Conservation (phyloP, 2,329 filamentous ascomycete genomes). For the Elsinoe perseae region DNA sequence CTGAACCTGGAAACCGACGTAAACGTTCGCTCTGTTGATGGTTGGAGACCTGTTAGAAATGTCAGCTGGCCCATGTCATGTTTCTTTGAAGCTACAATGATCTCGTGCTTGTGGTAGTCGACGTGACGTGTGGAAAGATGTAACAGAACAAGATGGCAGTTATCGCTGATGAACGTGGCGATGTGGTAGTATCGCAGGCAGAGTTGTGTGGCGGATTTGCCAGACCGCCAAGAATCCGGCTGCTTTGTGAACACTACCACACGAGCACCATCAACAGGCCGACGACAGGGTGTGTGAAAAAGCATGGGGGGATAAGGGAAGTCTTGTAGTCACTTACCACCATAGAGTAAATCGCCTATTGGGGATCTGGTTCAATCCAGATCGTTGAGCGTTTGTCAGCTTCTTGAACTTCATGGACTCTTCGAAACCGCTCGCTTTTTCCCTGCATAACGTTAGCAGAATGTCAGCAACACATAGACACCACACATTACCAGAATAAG, state of each 20-base stretch:
- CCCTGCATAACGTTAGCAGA: conserved; percentile 21
- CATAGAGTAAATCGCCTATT: conserved; percentile 97
- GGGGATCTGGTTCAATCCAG: conserved; percentile 95
- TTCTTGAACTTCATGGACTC: conserved; percentile 96
- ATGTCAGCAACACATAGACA: conserved; percentile 40
- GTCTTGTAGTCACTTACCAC: conserved; percentile 53
- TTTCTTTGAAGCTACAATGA: too few relatives aligned
- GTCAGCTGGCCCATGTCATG: not conserved
- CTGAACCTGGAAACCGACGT: conserved; percentile 98
- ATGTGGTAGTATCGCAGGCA: too few relatives aligned
- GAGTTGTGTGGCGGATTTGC: too few relatives aligned
- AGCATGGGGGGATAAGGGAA: not conserved
- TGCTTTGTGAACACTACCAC: not conserved
- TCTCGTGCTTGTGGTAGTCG: not conserved
- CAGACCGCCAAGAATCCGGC: too few relatives aligned
- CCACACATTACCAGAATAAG: conserved; percentile 59
- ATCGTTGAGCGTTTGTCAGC: conserved; percentile 91
- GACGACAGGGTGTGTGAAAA: not conserved
- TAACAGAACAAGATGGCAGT: too few relatives aligned
- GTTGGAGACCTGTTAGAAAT: not conserved
- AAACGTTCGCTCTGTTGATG: conserved; percentile 93
- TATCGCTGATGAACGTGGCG: too few relatives aligned
- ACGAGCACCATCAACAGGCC: not conserved
- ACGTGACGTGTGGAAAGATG: too few relatives aligned
- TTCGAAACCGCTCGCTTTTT: conserved; percentile 32